phyloP scores from a whole-genome alignment of 805 yeast genomes.

The Suhomyces canberraensis region DNA sequence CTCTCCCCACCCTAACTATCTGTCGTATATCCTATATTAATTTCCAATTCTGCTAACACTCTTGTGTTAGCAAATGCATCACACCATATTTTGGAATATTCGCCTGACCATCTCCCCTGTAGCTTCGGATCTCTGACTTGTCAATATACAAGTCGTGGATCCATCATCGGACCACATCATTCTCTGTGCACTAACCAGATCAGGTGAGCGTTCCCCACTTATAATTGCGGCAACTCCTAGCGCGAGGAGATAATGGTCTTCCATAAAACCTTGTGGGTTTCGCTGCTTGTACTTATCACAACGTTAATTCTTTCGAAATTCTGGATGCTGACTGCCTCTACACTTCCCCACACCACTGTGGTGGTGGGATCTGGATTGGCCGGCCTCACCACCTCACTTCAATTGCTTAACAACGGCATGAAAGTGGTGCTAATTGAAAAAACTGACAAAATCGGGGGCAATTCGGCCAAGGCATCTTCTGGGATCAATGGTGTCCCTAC shows the following conservation, averaged over 20 bases:
- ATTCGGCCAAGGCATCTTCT: constrained; percentile 59
- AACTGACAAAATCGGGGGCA: constrained; percentile 49
- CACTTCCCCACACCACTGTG: constrained; percentile 13
- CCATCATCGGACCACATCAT: too few relatives aligned
- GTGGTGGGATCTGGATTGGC: constrained; percentile 59
- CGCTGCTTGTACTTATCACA: too few relatives aligned
- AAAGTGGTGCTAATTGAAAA: constrained; percentile 51
- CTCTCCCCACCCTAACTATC: too few relatives aligned
- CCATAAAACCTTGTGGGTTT: not conserved
- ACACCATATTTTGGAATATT: too few relatives aligned
- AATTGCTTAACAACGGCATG: constrained; percentile 32
- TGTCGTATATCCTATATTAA: too few relatives aligned
- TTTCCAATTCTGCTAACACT: too few relatives aligned
- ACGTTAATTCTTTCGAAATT: not conserved
- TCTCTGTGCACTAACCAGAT: too few relatives aligned
- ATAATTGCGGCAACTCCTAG: not conserved
- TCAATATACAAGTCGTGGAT: too few relatives aligned
- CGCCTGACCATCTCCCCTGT: too few relatives aligned
- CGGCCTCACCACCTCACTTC: constrained; percentile 46
- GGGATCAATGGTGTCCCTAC: constrained; percentile 52
- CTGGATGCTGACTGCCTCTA: not conserved
- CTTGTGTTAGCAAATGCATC: too few relatives aligned
- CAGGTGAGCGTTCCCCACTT: not conserved
- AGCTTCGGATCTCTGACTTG: too few relatives aligned
- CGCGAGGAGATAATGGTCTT: not conserved